Evolutionary conservation across 2,329 filamentous ascomycete genomes (phyloP).

Genomic region (Neurospora sp.): DNA sequence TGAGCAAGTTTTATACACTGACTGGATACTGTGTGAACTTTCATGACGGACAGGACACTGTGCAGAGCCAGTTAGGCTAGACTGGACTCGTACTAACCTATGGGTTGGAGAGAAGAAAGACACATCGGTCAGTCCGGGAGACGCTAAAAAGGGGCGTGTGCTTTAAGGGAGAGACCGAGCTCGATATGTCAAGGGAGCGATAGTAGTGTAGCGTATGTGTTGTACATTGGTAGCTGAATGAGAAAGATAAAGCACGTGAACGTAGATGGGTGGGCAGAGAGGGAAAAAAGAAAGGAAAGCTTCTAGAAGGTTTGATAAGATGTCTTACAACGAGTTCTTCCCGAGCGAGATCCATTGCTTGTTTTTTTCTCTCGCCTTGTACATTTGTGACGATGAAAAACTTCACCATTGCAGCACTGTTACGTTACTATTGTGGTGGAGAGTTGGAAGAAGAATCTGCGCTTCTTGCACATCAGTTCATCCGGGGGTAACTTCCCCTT

Average conservation of each 20-base stretch:
- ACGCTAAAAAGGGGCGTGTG: neutral
- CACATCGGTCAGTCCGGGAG: neutral
- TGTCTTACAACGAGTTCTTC: neutral
- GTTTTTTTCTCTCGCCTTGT: neutral
- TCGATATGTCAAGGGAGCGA: neutral
- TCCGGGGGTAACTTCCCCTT: neutral
- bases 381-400: neutral
- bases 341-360: neutral
- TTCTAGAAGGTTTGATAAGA: neutral
- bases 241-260: neutral
- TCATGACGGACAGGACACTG: neutral
- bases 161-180: neutral
- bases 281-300: neutral
- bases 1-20: neutral
- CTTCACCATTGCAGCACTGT: neutral
- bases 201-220: neutral
- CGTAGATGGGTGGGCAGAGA: neutral
- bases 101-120: neutral
- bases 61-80: neutral
- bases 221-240: neutral
- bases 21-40: neutral
- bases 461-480: neutral
- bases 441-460: neutral
- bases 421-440: neutral
- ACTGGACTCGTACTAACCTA: neutral